Evolutionary conservation across 2,329 filamentous ascomycete genomes (phyloP).

Genomic region (Periconia digitata): DNA sequence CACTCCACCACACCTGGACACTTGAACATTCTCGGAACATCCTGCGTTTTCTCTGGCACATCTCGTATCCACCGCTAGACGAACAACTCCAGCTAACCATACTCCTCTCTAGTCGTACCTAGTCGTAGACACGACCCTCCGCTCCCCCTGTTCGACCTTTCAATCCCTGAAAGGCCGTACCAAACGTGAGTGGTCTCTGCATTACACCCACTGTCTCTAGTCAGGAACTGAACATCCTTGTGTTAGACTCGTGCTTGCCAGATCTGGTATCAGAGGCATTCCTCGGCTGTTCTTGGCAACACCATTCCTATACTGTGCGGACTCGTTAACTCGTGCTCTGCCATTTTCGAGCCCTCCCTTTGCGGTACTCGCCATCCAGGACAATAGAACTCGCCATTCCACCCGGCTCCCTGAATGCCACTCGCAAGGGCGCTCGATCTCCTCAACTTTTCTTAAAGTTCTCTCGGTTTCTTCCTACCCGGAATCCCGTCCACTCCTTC

Average conservation of each 20-base stretch:
- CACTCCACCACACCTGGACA: background rate
- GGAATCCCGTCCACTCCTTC: slow-evolving; percentile 40
- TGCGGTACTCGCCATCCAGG: slow-evolving; percentile 32
- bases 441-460: slow-evolving; percentile 35
- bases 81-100: background rate
- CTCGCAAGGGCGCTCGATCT: slow-evolving; percentile 42
- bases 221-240: slow-evolving; percentile 27
- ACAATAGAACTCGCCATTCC: slow-evolving; percentile 40
- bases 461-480: slow-evolving; percentile 35
- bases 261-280: slow-evolving; percentile 46
- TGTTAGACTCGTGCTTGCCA: slow-evolving; percentile 39
- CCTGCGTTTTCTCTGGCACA: background rate
- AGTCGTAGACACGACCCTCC: slow-evolving; percentile 18
- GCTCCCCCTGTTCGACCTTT: slow-evolving; percentile 20
- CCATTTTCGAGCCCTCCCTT: slow-evolving; percentile 39
- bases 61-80: slow-evolving; percentile 16
- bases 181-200: slow-evolving; percentile 20
- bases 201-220: background rate
- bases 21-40: background rate
- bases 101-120: slow-evolving; percentile 3
- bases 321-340: slow-evolving; percentile 59
- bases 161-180: slow-evolving; percentile 18
- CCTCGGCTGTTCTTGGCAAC: slow-evolving; percentile 45
- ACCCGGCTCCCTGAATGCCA: slow-evolving; percentile 48
- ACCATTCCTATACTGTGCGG: slow-evolving; percentile 43